A percentile compares a stretch with the other conserved stretches of the same genome.
These are phyloP conservation scores for Rhododendron henanense DNA, from an alignment of 148 eudicot genomes.

Conservation along the genomic window DNA sequence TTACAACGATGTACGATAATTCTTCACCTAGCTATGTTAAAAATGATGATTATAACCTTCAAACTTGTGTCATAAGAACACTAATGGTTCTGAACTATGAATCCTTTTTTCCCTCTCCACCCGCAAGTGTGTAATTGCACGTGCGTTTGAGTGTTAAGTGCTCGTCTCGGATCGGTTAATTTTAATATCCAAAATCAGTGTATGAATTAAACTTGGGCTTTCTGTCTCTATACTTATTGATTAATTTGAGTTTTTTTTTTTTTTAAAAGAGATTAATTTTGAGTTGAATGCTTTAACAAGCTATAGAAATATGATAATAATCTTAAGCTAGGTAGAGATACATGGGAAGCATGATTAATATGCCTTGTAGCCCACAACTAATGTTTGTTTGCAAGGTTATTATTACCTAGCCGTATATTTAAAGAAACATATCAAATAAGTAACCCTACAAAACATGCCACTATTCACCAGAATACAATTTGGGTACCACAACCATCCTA, in stretches of 20 bases:
- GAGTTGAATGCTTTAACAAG: no score
- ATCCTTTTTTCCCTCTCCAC: not conserved
- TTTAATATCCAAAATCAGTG: not conserved
- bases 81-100: not conserved
- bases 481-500: not conserved
- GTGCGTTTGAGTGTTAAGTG: not conserved
- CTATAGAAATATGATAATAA: not conserved
- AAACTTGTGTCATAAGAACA: not conserved
- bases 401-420: not conserved
- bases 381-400: not conserved
- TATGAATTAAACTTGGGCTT: not conserved
- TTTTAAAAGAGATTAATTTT: no score
- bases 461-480: not conserved
- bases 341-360: not conserved
- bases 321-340: not conserved
- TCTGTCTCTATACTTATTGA: not conserved
- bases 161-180: not conserved
- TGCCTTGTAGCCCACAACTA: not conserved
- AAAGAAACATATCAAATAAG: not conserved
- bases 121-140: not conserved
- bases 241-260: no score
- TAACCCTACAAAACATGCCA: not conserved
- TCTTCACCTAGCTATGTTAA: not conserved
- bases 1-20: not conserved
- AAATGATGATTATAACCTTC: not conserved